Evolutionary conservation across 495 filamentous ascomycete genomes (phyloP), one percentile per base, ranked within the genome.

Genomic region (Talaromyces thailandensis): DNA sequence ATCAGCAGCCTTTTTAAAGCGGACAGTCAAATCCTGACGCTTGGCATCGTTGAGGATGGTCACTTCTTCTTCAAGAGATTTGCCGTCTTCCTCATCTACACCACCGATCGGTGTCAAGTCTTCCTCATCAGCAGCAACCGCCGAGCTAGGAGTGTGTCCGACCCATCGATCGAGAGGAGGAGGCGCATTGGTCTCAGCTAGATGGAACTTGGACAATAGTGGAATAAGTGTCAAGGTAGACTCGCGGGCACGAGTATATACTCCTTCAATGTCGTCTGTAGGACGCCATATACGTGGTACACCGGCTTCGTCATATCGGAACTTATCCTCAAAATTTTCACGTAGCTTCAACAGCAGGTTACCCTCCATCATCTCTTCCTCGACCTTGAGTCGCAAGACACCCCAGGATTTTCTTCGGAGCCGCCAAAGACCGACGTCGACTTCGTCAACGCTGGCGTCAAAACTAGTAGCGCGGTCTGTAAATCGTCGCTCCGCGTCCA

Each of bases 261-360:
- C 74, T 51, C 92, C 91, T 73, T 98, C 95, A 67, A 98, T 98
- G 70, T 98, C 94, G 71, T 98, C 94, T 0, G 88, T 93, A 2
- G 94, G 94, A 23, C 95, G 88, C 94, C 94, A 98, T 69, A 98
- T 96, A 40, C 94, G 81, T 4, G 94, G 94, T 3, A 98, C 95
- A 37, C 95, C 95, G 14, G 85, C 86, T 55, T 96, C 93, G 65
- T 98, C 95, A 67, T 98, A 98, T 61, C 94, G 89, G 82, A 98
- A 98, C 70, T 95, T 96, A 75, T 98, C 94, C 68, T 98, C 94
- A 65, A 98, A 98, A 74, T 97, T 98, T 76, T 98, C 94, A 6
- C 94, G 87, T 29, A 98, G 83, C 74, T 98, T 98, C 63, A 98
- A 82, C 7, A 98, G 76, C 58, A 98, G 82, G 70, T 98, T 98